phyloP scores from a whole-genome alignment of 768 basidiomycete species.

The Tricholomella constricta region DNA sequence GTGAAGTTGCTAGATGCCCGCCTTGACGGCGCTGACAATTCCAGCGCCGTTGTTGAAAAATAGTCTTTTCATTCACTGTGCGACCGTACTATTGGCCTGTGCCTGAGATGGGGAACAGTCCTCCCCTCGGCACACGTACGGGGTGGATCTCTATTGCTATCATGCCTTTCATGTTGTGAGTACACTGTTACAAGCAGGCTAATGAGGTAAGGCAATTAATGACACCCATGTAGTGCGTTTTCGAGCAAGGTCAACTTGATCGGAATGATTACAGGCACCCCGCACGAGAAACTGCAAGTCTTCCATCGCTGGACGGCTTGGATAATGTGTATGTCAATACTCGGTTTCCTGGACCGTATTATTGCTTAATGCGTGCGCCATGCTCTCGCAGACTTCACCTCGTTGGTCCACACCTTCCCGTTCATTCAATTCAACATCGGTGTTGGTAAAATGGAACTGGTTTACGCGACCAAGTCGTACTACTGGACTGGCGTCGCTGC shows the following conservation, averaged over 20 bases:
- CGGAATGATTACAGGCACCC: constrained; percentile 28
- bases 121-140: constrained; percentile 29
- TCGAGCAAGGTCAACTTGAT: constrained; percentile 38
- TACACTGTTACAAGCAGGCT: neutral
- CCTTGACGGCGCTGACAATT: too few species aligned
- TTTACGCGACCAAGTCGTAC: constrained; percentile 20
- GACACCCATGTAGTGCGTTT: constrained; percentile 23
- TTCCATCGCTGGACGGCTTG: constrained; percentile 36
- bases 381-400: constrained; percentile 26
- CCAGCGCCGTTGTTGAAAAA: neutral
- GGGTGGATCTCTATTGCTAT: constrained; percentile 39
- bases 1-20: neutral
- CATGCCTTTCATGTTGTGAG: constrained; percentile 37
- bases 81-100: constrained; percentile 34
- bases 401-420: constrained; percentile 35
- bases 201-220: too few species aligned
- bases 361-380: neutral
- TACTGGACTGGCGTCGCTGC: constrained; percentile 37
- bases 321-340: constrained; percentile 37
- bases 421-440: constrained; percentile 29
- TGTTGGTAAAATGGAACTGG: constrained; percentile 23
- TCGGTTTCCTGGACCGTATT: neutral
- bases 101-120: constrained; percentile 30
- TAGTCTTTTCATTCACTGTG: constrained; percentile 25
- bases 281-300: constrained; percentile 40